phyloP scores from a whole-genome alignment of 2,329 filamentous ascomycete genomes.

The Xylaria sp. region DNA sequence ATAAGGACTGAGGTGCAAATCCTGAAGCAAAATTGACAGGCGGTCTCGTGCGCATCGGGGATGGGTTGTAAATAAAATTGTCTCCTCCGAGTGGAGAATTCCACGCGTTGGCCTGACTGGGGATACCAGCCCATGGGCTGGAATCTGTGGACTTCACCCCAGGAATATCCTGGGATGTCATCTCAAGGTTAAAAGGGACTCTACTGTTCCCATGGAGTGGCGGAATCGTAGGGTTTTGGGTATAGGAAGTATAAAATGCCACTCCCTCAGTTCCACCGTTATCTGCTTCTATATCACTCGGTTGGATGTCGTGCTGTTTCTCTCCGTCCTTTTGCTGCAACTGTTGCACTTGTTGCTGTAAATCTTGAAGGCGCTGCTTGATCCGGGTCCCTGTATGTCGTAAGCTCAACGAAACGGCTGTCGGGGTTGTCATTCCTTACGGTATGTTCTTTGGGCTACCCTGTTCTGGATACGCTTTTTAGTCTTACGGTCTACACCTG shows the following conservation, averaged over 20 bases:
- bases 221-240: background rate
- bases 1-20: background rate
- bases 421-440: conserved; percentile 4
- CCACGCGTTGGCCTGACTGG: conserved; percentile 23
- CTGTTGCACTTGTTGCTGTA: conserved; percentile 29
- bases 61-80: conserved; percentile 3
- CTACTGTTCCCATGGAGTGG: background rate
- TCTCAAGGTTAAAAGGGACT: background rate
- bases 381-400: conserved; percentile 26
- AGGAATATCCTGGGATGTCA: conserved; percentile 15
- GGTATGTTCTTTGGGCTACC: conserved; percentile 32
- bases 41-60: conserved; percentile 9
- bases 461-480: conserved; percentile 33
- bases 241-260: background rate
- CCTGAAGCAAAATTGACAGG: background rate
- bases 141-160: background rate
- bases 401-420: conserved; percentile 5
- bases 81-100: background rate
- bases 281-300: conserved; percentile 6
- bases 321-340: conserved; percentile 28
- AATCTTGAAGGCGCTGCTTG: conserved; percentile 30
- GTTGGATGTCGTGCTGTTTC: conserved; percentile 3
- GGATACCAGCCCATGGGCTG: conserved; percentile 4
- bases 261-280: conserved; percentile 12
- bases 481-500: conserved; percentile 23